Evolutionary conservation across 352 stramenopile genomes (phyloP).

Genomic region (Albugo candida): DNA sequence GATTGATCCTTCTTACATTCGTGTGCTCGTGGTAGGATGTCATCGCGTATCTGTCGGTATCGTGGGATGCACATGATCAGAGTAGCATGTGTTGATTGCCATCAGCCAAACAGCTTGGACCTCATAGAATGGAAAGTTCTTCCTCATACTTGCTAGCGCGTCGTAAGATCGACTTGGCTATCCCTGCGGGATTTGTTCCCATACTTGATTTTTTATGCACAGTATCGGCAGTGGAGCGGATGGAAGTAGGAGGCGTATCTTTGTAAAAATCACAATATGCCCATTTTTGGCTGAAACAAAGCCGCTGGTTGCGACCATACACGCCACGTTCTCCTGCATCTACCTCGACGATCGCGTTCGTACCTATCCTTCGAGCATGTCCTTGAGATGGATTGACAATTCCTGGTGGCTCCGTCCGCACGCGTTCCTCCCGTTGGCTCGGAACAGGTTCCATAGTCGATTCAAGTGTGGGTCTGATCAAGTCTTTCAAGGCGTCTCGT

Average conservation of each 20-base stretch:
- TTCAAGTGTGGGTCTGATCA: too few relatives aligned
- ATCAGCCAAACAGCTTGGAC: too few relatives aligned
- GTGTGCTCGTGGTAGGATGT: conserved; percentile 17
- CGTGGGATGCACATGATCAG: conserved; percentile 10
- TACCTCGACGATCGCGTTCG: neutral
- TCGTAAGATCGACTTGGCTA: conserved; percentile 21
- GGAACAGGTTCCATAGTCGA: too few relatives aligned
- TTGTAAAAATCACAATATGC: conserved; percentile 22
- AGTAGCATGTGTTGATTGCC: too few relatives aligned
- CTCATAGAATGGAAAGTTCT: too few relatives aligned
- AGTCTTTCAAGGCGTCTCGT: too few relatives aligned
- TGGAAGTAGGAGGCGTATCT: conserved; percentile 13
- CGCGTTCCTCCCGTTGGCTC: too few relatives aligned
- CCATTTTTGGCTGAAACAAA: conserved; percentile 35
- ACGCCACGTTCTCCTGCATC: conserved; percentile 17
- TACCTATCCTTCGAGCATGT: too few relatives aligned
- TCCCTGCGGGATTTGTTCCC: too few relatives aligned
- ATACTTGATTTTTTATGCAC: neutral
- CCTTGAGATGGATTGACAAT: too few relatives aligned
- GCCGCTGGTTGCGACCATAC: conserved; percentile 29
- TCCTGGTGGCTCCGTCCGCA: too few relatives aligned
- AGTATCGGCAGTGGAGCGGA: neutral
- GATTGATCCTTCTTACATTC: neutral
- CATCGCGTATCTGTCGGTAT: conserved; percentile 23
- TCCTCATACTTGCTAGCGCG: conserved; percentile 25